Evolutionary conservation across 805 yeast genomes (phyloP), one percentile per base, ranked within the genome.

Genomic region (Yarrowia keelungensis): DNA sequence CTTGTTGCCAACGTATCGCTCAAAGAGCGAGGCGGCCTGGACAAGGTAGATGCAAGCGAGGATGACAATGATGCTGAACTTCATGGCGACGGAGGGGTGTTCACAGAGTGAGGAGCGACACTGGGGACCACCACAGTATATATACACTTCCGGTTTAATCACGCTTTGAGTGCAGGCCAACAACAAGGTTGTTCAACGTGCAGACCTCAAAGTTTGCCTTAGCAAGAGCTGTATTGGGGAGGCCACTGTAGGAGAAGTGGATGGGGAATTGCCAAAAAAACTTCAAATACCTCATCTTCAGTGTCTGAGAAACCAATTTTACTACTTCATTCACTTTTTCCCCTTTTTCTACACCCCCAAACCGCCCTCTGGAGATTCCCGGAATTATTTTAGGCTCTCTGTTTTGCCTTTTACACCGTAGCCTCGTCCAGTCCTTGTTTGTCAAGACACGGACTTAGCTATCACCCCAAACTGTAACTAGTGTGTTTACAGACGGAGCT

Each of bases 1-100:
- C 67, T 61, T 61, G 67, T 61, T 61, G 53, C 67, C 67, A 19
- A 61, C 22, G 54, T 61, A 61, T 46, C 67, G 67, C 67, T 61
- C 67, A 38, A 46, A 61, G 11, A 61, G 67, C 2, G 67, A 61
- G 43, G 67, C 67, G 15, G 67, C 67, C 46, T 46, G 54, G 45
- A 61, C 67, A 12, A 61, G 46, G 67, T 61, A 61, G 67, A 61
- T 61, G 67, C 67, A 61, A 22, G 67, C 67, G 54, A 61, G 54
- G 22, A 61, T 36, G 54, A 47, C 67, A 36, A 61, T 46, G 54
- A 61, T 61, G 67, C 67, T 61, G 67, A 61, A 61, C 65, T 58
- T 58, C 65, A 58, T 58, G 49, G 39, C 41, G 49, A 38, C 51
- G 36, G 50, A 58, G 39, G 47, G 50, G 39, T 41, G 49, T 26